These are phyloP conservation scores for Talaromyces sp. DNA, from an alignment of 2,329 filamentous ascomycete species.

Conservation along the genomic window DNA sequence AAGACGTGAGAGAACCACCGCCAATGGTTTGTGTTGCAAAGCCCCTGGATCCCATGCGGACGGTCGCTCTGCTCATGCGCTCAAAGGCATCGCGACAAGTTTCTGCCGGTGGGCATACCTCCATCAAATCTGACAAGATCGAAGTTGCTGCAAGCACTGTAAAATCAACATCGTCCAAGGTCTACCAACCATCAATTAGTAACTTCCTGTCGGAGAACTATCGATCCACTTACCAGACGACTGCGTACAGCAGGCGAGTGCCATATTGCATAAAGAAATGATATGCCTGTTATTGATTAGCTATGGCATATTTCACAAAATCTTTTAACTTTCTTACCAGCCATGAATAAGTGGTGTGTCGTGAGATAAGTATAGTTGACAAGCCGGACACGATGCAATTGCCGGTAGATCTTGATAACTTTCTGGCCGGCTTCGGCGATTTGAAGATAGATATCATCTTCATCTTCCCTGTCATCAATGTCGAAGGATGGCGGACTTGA, in stretches of 20 bases:
- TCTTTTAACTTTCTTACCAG: conserved; percentile 55
- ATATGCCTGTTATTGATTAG: conserved; percentile 52
- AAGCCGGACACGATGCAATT: conserved; percentile 77
- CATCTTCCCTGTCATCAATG: conserved; percentile 55
- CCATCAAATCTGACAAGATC: conserved; percentile 82
- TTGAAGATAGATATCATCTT: conserved; percentile 88
- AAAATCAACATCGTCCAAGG: conserved; percentile 95
- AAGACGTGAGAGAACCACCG: conserved; percentile 13
- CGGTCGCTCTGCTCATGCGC: conserved; percentile 88
- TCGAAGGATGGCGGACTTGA: conserved; percentile 48
- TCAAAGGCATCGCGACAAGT: conserved; percentile 93
- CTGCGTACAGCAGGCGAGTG: conserved; percentile 85
- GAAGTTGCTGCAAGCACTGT: conserved; percentile 90
- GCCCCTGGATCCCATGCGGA: conserved; percentile 86
- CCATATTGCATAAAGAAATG: conserved; percentile 96
- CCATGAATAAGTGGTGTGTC: conserved; percentile 96
- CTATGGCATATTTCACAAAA: background rate
- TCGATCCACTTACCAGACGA: conserved; percentile 62
- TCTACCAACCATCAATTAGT: conserved; percentile 34
- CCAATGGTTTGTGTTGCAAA: conserved; percentile 53
- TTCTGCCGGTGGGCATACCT: conserved; percentile 92
- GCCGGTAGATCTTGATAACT: conserved; percentile 82
- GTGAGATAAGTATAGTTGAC: conserved; percentile 96
- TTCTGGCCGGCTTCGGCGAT: conserved; percentile 92
- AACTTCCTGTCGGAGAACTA: background rate